Base-by-base conservation (phyloP, 2,329 filamentous ascomycete genomes). In the Colletotrichum eleusines region DNA sequence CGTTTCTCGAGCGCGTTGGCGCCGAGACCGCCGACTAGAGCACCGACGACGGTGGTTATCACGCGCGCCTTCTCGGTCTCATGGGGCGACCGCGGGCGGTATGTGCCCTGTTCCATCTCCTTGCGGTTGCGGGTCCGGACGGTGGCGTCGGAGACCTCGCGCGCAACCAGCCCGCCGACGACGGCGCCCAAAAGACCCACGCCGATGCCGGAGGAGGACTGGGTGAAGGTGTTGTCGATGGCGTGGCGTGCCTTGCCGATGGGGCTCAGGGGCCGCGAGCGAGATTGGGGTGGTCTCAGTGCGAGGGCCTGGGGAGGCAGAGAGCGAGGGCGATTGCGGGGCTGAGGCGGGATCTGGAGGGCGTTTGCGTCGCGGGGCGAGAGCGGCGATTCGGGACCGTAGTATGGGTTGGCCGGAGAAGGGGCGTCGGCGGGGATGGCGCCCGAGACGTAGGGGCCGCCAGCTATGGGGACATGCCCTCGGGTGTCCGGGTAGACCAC, bases 1-100 rank as follows among this genome's bases (percentile, higher is more conserved):
- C 79, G 79, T 72, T 81, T 84, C 73, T 84, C 82, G 44, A 87
- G 75, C 18, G 83, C 85, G 63, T 87, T 89, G 16, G 86, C 87
- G 5, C 86, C 86, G 12, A 89, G 80, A 4, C 86, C 87, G 3
- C 86, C 87, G 0, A 87, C 86, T 4, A 87, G 84, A 1, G 86
- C 87, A 2, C 87, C 87, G 4, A 88, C 80, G 12, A 88, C 78
- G 12, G 87, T 87, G 4, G 85, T 84, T 20, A 88, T 76, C 62
- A 85, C 77, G 63, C 78, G 78, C 61, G 78, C 78, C 60, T 79
- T 78, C 42, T 78, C 75, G 38, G 76, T 74, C 26, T 78, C 75
- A 5, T 74, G 63, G 57, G 72, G 64, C 23, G 63, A 61, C 28
- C 63, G 63, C 23, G 57, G 55, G 23, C 51, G 55, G 20, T 62